Evolutionary conservation across 2,329 filamentous ascomycete genomes (phyloP).

Genomic region (Neoscytalidium dimidiatum): DNA sequence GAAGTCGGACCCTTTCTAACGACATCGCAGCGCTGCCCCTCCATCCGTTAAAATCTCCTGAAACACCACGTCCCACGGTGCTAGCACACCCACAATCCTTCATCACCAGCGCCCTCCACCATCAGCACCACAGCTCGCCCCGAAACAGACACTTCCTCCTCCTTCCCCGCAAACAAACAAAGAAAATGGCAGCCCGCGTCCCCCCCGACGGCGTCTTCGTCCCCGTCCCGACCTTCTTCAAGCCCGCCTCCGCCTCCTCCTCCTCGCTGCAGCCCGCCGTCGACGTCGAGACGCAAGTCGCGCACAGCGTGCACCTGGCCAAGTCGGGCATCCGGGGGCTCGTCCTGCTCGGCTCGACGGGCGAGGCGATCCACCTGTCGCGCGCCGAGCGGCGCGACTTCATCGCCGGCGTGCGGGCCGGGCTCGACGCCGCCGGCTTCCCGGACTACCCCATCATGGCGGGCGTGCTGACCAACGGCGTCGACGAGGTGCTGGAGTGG

Average conservation of each 20-base stretch:
- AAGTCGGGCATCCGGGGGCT: conserved; percentile 57
- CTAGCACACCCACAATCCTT: neutral
- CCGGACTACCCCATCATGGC: conserved; percentile 58
- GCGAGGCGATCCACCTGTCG: conserved; percentile 60
- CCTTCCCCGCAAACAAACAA: neutral
- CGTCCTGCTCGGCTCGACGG: conserved; percentile 61
- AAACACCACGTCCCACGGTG: neutral
- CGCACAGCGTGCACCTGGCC: conserved; percentile 59
- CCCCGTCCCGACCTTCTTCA: conserved; percentile 60
- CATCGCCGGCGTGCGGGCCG: conserved; percentile 52
- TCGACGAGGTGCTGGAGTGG: conserved; percentile 58
- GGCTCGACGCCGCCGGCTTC: conserved; percentile 55
- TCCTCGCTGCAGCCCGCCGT: conserved; percentile 40
- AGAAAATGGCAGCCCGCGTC: neutral
- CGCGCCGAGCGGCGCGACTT: conserved; percentile 54
- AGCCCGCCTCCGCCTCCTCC: conserved; percentile 35
- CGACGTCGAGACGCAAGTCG: conserved; percentile 55
- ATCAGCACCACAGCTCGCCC: no score
- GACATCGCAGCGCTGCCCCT: neutral
- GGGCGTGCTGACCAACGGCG: conserved; percentile 59
- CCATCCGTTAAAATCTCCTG: neutral
- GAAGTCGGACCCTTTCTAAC: neutral
- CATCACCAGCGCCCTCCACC: neutral
- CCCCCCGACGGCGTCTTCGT: conserved; percentile 22
- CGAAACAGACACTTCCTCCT: no score